Evolutionary conservation across 257 asterid genomes (phyloP), one percentile per base, ranked within the genome.

Genomic region (Nicotiana tomentosiformis): DNA sequence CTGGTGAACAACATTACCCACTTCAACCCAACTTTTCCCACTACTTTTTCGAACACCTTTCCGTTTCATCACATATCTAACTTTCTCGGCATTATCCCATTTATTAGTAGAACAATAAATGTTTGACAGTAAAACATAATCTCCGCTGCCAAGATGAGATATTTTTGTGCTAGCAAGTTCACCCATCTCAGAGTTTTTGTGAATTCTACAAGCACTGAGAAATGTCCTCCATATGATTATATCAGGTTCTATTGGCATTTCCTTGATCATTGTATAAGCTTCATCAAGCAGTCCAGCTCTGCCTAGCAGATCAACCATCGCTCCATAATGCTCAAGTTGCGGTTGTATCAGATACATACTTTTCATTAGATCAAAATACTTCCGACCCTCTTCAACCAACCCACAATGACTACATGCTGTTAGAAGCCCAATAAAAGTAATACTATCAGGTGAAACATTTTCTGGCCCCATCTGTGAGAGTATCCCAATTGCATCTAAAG

Each of bases 11-110:
- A 78, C 81, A 72, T 90, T 93, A 61, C 80, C 84, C 82, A 88
- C 65, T 88, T 91, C 96, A 70, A 92, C 89, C 97, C 96, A 92
- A 84, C 98, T 93, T 87, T 88, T 94, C 51, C 97, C 98, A 7
- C 70, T 86, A 66, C 33, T 85, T 87, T 94, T 93, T 49, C 82
- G 93, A 60, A 93, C 89, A 37, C 93, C 87, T 69, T 87, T 88
- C 86, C 89, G 86, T 70, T 83, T 88, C 97, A 94, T 92, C 78
- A 82, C 2, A 49, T 61, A 33, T 84, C 97, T 90, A 82, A 89
- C 83, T 43, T 83, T 85, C 88, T 91, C 95, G 17, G 98, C 96
- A 5, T 77, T 84, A 68, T 80, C 90, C 98, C 98, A 92, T 77
- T 91, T 91, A 56, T 86, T 89, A 14, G 79, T 53, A 1, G 95